Base-by-base conservation (phyloP, 1,284 basidiomycete species). In the Naganishia sp. region DNA sequence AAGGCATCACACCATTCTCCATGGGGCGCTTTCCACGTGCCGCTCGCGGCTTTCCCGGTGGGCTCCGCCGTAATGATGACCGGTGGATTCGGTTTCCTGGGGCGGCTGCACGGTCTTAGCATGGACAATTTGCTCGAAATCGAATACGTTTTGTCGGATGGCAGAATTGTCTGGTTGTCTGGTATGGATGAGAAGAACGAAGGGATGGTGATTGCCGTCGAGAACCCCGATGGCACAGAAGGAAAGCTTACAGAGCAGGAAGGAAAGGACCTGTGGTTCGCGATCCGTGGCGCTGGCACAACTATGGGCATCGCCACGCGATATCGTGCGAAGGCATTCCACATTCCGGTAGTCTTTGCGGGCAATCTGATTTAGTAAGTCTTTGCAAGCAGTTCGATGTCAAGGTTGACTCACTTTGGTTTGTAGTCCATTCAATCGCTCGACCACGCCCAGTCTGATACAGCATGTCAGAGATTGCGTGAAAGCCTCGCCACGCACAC, bases 401-500 rank as follows among this genome's bases (percentile, higher is more conserved):
- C 4, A 4, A 42, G 15, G 23, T 63, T 28, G 56, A 15, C 52
- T 35, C 9, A n/a, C 21, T 42, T 46, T 6, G 31, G n/a, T 43
- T 53, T 65, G 17, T 71, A 92, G 90, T 77, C 88, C 90, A 31
- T 93, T 94, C 81, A 88, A 91, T 75, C 85, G 85, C 52, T 84
- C 86, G 9, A 94, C 91, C 0, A 89, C 92, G 0, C 86, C 90
- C 9, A 92, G 90, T 7, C 84, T 95, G 42, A 87, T 95, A 75
- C 89, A 88, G 70, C 92, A 95, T 77, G 92, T 93, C 82, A 86
- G 92, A 32, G 93, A 95, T 77, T 94, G 92, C 74, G 85, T 94
- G 79, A 94, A 94, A 74, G 86, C 86, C 42, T 88, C 90, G 4
- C 90, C 92, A 17, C 84, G 88, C 28, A 87, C 92, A 73, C 84